Evolutionary conservation across 2,329 filamentous ascomycete species (phyloP).

Genomic region (Paraconiothyrium sp.): DNA sequence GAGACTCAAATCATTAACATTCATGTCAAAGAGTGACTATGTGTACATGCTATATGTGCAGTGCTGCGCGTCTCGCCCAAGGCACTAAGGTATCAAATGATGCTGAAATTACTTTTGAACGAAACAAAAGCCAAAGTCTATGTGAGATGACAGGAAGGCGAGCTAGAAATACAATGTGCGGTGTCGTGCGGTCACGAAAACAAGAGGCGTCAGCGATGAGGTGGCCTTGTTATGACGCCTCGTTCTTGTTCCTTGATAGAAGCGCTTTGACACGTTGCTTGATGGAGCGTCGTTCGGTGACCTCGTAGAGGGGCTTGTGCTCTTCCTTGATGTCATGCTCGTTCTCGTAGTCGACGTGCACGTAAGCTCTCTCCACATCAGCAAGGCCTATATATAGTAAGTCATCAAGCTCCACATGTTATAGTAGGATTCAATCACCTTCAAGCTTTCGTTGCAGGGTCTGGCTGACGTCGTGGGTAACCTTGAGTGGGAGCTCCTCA

Average conservation of each 20-base stretch:
- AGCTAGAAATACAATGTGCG: constrained; percentile 13
- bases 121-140: background rate
- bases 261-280: constrained; percentile 44
- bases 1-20: constrained; percentile 10
- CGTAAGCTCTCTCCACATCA: constrained; percentile 57
- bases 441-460: constrained; percentile 69
- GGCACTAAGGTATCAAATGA: constrained; percentile 22
- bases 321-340: constrained; percentile 51
- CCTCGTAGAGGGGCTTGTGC: constrained; percentile 51
- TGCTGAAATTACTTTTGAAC: constrained; percentile 17
- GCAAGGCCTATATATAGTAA: constrained; percentile 41
- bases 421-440: constrained; percentile 44
- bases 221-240: constrained; percentile 17
- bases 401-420: constrained; percentile 1
- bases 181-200: constrained; percentile 4
- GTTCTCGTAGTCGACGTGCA: constrained; percentile 60
- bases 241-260: constrained; percentile 35
- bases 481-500: constrained; percentile 62
- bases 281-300: constrained; percentile 43
- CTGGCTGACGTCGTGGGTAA: constrained; percentile 70
- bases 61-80: constrained; percentile 15
- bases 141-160: constrained; percentile 2
- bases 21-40: constrained; percentile 14
- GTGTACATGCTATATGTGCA: constrained; percentile 15
- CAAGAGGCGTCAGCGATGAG: background rate